phyloP scores from a whole-genome alignment of 208 protist species.

The Trypanosoma lewisi region DNA sequence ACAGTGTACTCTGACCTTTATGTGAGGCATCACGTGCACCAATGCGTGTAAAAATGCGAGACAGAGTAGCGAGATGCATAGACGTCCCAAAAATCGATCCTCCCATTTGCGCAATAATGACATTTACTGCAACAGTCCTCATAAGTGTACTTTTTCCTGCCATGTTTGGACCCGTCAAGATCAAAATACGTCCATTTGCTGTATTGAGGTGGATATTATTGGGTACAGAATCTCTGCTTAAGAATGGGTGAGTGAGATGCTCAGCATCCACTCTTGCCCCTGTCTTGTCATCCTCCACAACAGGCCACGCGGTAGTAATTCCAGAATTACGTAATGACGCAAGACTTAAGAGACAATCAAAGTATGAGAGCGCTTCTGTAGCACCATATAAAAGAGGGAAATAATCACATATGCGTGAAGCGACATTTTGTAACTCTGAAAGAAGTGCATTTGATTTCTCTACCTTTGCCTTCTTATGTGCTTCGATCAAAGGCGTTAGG shows the following conservation, averaged over 20 bases:
- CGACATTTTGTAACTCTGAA: conserved; percentile 59
- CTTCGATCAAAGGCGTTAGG: conserved; percentile 42
- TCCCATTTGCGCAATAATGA: conserved; percentile 97
- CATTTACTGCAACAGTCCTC: conserved; percentile 91
- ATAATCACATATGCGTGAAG: conserved; percentile 66
- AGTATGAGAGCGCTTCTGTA: conserved; percentile 58
- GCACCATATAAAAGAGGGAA: conserved; percentile 61
- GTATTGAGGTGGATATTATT: conserved; percentile 52
- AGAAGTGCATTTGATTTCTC: conserved; percentile 61
- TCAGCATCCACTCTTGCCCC: conserved; percentile 23
- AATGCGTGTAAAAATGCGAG: conserved; percentile 98
- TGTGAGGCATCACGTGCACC: conserved; percentile 96
- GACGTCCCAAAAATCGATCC: conserved; percentile 87
- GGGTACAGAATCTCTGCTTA: conserved; percentile 53
- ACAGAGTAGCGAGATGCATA: conserved; percentile 77
- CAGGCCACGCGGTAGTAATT: conserved; percentile 19
- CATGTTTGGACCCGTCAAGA: conserved; percentile 99
- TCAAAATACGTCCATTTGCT: conserved; percentile 56
- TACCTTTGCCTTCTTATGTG: conserved; percentile 57
- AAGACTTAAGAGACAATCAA: conserved; percentile 81
- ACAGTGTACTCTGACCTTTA: conserved; percentile 97
- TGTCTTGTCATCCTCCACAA: conserved; percentile 8
- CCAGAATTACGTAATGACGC: conserved; percentile 33
- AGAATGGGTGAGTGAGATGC: conserved; percentile 39
- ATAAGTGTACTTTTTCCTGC: conserved; percentile 98